These are phyloP conservation scores for Saccharomycopsis fibuligera DNA, from an alignment of 805 yeast genomes.

Conservation along the genomic window DNA sequence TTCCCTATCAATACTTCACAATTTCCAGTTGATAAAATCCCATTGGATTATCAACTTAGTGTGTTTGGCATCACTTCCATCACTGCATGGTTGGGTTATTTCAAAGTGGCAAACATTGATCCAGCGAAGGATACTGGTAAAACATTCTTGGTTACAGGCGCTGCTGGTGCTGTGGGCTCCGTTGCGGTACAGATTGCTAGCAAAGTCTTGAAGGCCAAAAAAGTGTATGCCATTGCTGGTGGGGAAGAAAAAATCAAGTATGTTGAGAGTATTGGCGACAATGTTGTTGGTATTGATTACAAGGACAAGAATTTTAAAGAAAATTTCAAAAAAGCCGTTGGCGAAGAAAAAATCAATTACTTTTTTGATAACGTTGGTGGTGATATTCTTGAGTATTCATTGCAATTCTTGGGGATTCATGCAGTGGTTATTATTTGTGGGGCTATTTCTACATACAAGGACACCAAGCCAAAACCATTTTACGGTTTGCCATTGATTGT, in stretches of 20 bases:
- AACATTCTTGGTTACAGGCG: conserved; percentile 52
- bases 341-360: conserved; percentile 43
- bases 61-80: conserved; percentile 51
- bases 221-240: conserved; percentile 59
- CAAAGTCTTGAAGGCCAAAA: conserved; percentile 43
- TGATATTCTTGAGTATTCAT: conserved; percentile 38
- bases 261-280: conserved; percentile 51
- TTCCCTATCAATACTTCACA: background rate
- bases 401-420: conserved; percentile 30
- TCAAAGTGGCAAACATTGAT: conserved; percentile 41
- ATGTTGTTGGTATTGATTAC: conserved; percentile 48
- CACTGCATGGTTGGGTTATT: conserved; percentile 55
- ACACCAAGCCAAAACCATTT: conserved; percentile 31
- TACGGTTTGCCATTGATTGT: conserved; percentile 39
- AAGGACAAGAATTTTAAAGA: conserved; percentile 34
- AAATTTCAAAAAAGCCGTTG: conserved; percentile 33
- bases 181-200: conserved; percentile 52
- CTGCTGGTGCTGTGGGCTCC: conserved; percentile 72
- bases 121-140: conserved; percentile 31
- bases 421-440: conserved; percentile 58
- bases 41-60: conserved; percentile 1
- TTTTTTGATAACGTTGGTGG: conserved; percentile 67
- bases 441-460: conserved; percentile 53
- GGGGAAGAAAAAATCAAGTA: conserved; percentile 46
- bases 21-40: background rate